phyloP scores from a whole-genome alignment of 2,329 filamentous ascomycete species.

The Mycosphaerelloides madeirae region DNA sequence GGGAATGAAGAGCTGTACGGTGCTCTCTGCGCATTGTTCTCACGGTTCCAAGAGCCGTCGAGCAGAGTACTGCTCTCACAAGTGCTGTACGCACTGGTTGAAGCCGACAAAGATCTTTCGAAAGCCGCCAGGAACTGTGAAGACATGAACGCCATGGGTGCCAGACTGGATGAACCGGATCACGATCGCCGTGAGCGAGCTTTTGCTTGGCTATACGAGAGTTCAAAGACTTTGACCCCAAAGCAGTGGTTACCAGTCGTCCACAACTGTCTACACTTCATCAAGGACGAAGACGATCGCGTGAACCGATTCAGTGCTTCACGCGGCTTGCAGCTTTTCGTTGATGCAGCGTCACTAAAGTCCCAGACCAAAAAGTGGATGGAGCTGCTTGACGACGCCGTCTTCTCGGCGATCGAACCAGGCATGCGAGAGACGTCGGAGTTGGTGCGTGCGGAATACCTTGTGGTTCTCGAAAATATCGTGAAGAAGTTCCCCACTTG shows the following conservation, averaged over 20 bases:
- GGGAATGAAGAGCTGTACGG: conserved; percentile 57
- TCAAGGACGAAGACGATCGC: conserved; percentile 81
- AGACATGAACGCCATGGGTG: conserved; percentile 74
- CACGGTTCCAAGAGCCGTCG: conserved; percentile 78
- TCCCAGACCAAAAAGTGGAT: conserved; percentile 47
- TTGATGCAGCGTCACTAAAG: conserved; percentile 55
- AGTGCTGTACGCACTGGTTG: conserved; percentile 67
- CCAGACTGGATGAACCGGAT: conserved; percentile 76
- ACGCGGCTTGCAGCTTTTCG: conserved; percentile 71
- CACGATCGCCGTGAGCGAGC: conserved; percentile 76
- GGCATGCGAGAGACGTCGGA: conserved; percentile 72
- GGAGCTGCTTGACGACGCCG: conserved; percentile 55
- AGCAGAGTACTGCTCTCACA: conserved; percentile 71
- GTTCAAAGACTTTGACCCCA: conserved; percentile 58
- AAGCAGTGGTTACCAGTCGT: conserved; percentile 83
- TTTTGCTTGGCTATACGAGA: conserved; percentile 66
- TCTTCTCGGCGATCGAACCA: conserved; percentile 71
- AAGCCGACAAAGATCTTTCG: conserved; percentile 55
- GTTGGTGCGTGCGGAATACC: conserved; percentile 74
- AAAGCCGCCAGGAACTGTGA: conserved; percentile 66
- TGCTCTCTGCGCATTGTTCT: conserved; percentile 75
- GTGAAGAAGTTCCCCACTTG: conserved; percentile 67
- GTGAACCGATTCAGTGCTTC: conserved; percentile 80
- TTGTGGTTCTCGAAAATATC: conserved; percentile 73
- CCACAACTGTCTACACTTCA: conserved; percentile 83